Evolutionary conservation across 2,329 filamentous ascomycete species (phyloP), one percentile per base, ranked within the genome.

Genomic region (Cladobotryum protrusum): DNA sequence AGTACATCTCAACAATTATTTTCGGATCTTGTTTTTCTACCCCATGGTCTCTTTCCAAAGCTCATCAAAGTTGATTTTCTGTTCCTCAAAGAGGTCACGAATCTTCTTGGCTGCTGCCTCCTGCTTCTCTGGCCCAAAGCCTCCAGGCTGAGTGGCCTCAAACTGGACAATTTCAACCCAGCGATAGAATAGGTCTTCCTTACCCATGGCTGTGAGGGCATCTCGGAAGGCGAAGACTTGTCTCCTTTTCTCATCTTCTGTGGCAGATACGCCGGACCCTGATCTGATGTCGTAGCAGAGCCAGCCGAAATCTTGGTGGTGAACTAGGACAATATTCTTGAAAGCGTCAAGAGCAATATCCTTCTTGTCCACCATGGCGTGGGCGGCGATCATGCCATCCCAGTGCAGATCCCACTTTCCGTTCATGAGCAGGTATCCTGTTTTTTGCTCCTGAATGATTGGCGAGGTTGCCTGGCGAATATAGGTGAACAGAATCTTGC

Each of bases 101-200:
- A 91, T 87, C 68, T 90, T 84, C 55, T 81, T 72, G 52, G 89
- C 88, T 1, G 87, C 85, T 40, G 75, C 78, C 49, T 80, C 74
- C 68, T 95, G 89, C 61, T 82, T 78, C 63, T 90, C 86, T 0
- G 76, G 72, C 1, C 85, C 87, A 62, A 95, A 95, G 0, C 87
- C 88, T 15, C 85, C 88, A 0, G 89, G 87, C 57, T 80, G 79
- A 34, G 83, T 85, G 39, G 87, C 85, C 69, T 96, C 90, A 61
- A 83, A 95, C 69, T 96, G 90, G 45, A 96, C 83, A 62, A 95
- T 79, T 72, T 96, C 91, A 44, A 96, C 87, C 89, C 90, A 96
- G 49, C 86, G 82, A 71, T 87, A 96, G 71, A 96, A 96, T 47
- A 96, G 67, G 56, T 86, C 83, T 66, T 96, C 91, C 69, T 96